Base-by-base conservation (phyloP, 2,329 filamentous ascomycete species). In the Alternaria novae-zelandiae region DNA sequence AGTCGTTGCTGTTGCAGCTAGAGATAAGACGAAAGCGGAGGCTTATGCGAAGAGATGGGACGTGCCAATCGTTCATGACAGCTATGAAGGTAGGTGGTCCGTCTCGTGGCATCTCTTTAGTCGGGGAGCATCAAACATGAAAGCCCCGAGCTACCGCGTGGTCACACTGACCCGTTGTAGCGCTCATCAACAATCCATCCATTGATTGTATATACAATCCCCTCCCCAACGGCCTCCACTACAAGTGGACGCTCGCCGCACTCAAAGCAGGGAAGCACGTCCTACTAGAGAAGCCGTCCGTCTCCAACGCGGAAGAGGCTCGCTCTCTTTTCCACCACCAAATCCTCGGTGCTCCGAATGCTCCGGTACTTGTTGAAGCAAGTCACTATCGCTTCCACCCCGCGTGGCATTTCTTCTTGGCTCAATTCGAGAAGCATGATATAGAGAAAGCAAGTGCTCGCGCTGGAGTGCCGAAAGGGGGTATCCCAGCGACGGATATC, bases 1-100 rank as follows among this genome's bases (percentile, higher is more conserved):
- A 12, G 63, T 89, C 12, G 80, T 83, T 9, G 84, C 83, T 5
- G 81, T 89, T 2, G 85, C 87, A 3, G 85, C 86, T 3, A 80
- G 86, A 5, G 83, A 87, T 70, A 76, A 69, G 30, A 73, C 71
- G 5, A 83, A 79, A 54, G 87, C 86, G 1, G 74, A 81, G 54
- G 79, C 77, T 0, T 88, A 81, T 73, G 86, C 86, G 3, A 83
- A 83, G 66, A 84, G 83, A 62, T 77, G 88, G 70, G 78, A 78
- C 9, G 86, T 89, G 50, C 84, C 83, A 0, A 80, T 84, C 26
- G 84, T 86, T 8, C 79, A 83, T 67, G 74, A 80, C 57, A 77
- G 78, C 54, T 88, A 88, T 65, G 79, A 88, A 68, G 84, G 83
- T 83, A 73, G 26, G 70, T 57, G 13, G 10, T 0, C 44, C 23